Base-by-base conservation (phyloP, 495 filamentous ascomycete species). In the Neurospora tetrasperma region DNA sequence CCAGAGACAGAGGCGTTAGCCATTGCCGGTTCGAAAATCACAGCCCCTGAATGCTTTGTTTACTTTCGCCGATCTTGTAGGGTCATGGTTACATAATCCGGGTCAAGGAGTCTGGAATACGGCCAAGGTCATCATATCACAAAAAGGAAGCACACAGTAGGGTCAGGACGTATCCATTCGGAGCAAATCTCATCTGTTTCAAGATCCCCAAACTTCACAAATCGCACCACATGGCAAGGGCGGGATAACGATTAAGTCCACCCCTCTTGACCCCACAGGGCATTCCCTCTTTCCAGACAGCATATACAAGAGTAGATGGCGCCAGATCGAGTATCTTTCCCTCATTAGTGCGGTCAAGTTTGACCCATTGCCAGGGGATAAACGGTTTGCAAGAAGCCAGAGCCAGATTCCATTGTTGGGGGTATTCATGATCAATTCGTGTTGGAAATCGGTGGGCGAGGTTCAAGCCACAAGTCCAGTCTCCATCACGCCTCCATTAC, bases 261-360 rank as follows among this genome's bases (percentile, higher is more conserved):
- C 79, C 85, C 83, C 84, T 85, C 77, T 76, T 80, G 81, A 83
- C 81, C 82, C 88, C 89, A 93, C 93, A 97, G 93, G 94, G 94
- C 94, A 92, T 97, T 97, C 94, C 92, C 93, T 91, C 88, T 82
- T 77, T 72, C 81, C 76, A 77, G 80, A 78, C 77, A 77, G 82
- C 82, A 84, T 86, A 83, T 86, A 84, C 75, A 75, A 74, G 54
- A 27, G 54, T 62, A 62, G 54, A 62, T 62, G 70, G 73, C 71
- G 73, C 75, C 70, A 74, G 77, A 71, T 76, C 78, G 83, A 86
- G 89, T 96, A 93, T 97, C 94, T 97, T 97, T 97, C 94, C 94
- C 93, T 97, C 94, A 91, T 97, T 86, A 96, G 93, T 88, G 89
- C 89, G 84, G 83, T 88, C 86, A 90, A 87, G 88, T 84, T 35